phyloP scores from a whole-genome alignment of 306 rosid genomes.

The Comarum palustre region DNA sequence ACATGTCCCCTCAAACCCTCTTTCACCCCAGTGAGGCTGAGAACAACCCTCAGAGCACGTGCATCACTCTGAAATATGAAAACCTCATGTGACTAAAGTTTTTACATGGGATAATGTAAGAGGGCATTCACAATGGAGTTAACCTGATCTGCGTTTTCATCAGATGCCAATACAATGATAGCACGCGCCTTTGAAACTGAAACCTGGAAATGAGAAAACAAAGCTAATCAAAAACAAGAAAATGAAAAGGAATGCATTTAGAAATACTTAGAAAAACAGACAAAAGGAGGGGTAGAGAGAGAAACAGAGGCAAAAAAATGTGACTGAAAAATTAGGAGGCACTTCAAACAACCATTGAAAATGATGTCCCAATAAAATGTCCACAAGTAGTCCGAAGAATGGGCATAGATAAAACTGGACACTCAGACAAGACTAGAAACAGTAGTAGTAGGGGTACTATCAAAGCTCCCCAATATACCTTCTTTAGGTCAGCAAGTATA shows the following conservation, averaged over 20 bases:
- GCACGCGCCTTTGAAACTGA: constrained; percentile 99
- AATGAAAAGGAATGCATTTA: background rate
- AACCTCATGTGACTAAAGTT: constrained; percentile 13
- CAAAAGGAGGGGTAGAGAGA: background rate
- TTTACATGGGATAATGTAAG: constrained; percentile 10
- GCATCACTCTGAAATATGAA: constrained; percentile 82
- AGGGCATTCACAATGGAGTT: constrained; percentile 12
- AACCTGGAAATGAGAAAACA: constrained; percentile 46
- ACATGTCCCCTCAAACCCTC: constrained; percentile 88
- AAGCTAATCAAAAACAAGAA: background rate
- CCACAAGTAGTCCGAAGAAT: background rate
- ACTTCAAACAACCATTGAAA: background rate
- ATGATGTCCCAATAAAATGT: background rate
- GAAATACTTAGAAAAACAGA: background rate
- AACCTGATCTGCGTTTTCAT: constrained; percentile 98
- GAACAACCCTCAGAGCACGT: constrained; percentile 94
- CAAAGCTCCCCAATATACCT: constrained; percentile 45
- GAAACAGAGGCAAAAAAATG: background rate
- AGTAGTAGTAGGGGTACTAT: constrained; percentile 8
- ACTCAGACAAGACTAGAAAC: constrained; percentile 8
- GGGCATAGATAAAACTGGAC: background rate
- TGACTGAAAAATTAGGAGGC: background rate
- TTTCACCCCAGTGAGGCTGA: constrained; percentile 89
- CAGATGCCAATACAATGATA: constrained; percentile 90
- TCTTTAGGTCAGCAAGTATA: constrained; percentile 88